A percentile compares a stretch with the other conserved stretches of the same genome.
These are phyloP conservation scores for Chytridium lagenaria DNA, from an alignment of 371 early-diverging fungal species.

Conservation along the genomic window DNA sequence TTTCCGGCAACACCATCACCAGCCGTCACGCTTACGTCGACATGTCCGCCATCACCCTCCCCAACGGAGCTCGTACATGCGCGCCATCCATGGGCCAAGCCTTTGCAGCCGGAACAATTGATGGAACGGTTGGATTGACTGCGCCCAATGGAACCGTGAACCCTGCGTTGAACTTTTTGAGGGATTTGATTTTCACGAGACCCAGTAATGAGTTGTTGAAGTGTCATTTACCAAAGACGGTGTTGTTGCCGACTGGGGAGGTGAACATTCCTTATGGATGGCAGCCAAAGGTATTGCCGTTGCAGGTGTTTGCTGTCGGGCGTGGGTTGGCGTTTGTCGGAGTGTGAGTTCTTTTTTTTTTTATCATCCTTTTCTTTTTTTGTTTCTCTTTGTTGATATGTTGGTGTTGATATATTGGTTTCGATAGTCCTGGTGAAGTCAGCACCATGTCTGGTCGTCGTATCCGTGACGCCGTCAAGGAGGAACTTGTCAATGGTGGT, in stretches of 20 bases:
- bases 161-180: slow-evolving; percentile 49
- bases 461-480: slow-evolving; percentile 48
- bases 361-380: too few relatives aligned
- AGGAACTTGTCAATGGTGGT: slow-evolving; percentile 46
- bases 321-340: too few relatives aligned
- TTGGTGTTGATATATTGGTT: too few relatives aligned
- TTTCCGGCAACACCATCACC: slow-evolving; percentile 24
- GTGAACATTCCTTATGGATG: slow-evolving; percentile 55
- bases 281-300: slow-evolving; percentile 68
- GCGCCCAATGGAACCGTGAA: slow-evolving; percentile 34
- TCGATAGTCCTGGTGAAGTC: too few relatives aligned
- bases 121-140: slow-evolving; percentile 42
- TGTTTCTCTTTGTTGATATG: too few relatives aligned
- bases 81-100: slow-evolving; percentile 50
- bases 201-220: slow-evolving; percentile 42
- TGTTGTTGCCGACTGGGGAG: slow-evolving; percentile 68
- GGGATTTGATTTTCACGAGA: slow-evolving; percentile 51
- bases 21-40: slow-evolving; percentile 55
- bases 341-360: too few relatives aligned
- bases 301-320: slow-evolving; percentile 61
- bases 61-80: slow-evolving; percentile 38
- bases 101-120: slow-evolving; percentile 71
- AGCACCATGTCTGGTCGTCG: slow-evolving; percentile 72
- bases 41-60: slow-evolving; percentile 31
- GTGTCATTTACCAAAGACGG: slow-evolving; percentile 69